Evolutionary conservation across 2,329 filamentous ascomycete genomes (phyloP).

Genomic region (Penicillium sp.): DNA sequence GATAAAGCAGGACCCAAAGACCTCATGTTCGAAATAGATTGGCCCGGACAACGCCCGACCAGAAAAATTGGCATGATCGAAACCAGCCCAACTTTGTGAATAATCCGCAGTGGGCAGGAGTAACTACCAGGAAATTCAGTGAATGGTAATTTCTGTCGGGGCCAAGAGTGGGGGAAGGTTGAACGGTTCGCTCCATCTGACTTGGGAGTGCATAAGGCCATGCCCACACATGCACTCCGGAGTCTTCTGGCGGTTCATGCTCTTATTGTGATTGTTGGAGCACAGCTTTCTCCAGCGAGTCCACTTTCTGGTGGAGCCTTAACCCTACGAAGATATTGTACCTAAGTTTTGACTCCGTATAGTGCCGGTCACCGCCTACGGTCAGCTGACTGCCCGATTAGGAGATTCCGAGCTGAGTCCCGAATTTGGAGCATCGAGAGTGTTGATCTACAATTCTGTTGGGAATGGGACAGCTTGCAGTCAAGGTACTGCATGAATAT

Average conservation of each 20-base stretch:
- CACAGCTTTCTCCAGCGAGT: slow-evolving; percentile 6
- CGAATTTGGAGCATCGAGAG: too few relatives aligned
- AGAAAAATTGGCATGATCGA: too few relatives aligned
- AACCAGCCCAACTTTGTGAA: too few relatives aligned
- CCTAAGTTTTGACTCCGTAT: too few relatives aligned
- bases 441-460: neutral
- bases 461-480: neutral
- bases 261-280: too few relatives aligned
- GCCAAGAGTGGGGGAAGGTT: slow-evolving; percentile 3
- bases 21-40: too few relatives aligned
- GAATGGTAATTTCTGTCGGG: neutral
- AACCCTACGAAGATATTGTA: too few relatives aligned
- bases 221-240: slow-evolving; percentile 12
- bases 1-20: neutral
- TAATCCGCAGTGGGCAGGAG: neutral
- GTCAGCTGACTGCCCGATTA: neutral
- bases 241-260: slow-evolving; percentile 7
- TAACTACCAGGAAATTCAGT: neutral
- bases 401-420: too few relatives aligned
- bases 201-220: slow-evolving; percentile 11
- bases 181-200: slow-evolving; percentile 9
- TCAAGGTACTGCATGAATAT: neutral
- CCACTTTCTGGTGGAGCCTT: slow-evolving; percentile 4
- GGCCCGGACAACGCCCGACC: too few relatives aligned
- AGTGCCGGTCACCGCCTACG: neutral